Evolutionary conservation across 306 rosid species (phyloP), one percentile per base, ranked within the genome.

Genomic region (Prinsepia uniflora): DNA sequence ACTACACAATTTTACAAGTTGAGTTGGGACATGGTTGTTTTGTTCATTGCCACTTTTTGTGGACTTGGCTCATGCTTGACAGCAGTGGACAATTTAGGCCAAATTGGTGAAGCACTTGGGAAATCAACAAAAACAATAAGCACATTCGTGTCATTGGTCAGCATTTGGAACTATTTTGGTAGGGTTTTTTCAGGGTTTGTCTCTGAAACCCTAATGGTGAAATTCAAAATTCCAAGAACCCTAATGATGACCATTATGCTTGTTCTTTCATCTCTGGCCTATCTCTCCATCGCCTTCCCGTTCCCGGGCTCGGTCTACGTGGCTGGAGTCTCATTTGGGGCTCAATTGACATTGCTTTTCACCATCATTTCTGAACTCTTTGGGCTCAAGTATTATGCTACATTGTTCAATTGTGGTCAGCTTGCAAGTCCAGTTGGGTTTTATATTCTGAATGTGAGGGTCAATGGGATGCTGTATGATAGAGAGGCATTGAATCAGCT

Each of bases 151-250:
- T 83, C 90, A 5, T 68, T 86, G 2, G 76, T 78, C 1, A 83
- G 85, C 79, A 82, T 81, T 18, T 86, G 90, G 87, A 86, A 86
- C 77, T 86, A 75, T 77, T 83, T 83, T 56, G 90, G 87, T 10
- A 68, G 85, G 15, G 82, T 80, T 5, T 83, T 83, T 40, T 56
- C 87, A 6, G 85, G 87, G 10, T 80, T 83, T 68, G 84, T 78
- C 19, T 86, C 86, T 0, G 90, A 86, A 65, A 55, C 24, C 8
- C 74, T 83, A 0, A 57, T 86, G 6, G 69, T 47, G 5, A 71
- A n/a, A 40, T 81, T 52, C 62, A 81, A 77, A 52, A 7, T 86
- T 49, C 90, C 88, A 0, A 47, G 88, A 8, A 74, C 90, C 2
- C 44, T 78, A 18, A 80, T 85, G 81, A 75, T 83, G 81, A 75